These are phyloP conservation scores for Immersiporthe knoxdaviesiana DNA, from an alignment of 2,329 filamentous ascomycete species.

Conservation along the genomic window DNA sequence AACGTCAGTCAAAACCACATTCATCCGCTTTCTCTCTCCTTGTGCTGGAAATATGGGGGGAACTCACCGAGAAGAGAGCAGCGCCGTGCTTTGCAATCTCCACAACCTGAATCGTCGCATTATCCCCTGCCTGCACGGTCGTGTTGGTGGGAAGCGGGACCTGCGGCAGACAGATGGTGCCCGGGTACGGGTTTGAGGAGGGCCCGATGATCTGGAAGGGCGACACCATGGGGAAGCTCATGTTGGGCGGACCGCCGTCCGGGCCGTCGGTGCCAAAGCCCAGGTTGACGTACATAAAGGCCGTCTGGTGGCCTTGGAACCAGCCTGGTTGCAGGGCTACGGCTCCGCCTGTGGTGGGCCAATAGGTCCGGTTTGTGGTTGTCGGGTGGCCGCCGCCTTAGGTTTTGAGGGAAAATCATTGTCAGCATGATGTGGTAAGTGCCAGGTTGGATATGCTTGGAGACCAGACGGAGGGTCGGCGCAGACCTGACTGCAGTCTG, in stretches of 20 bases:
- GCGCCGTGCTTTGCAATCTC: constrained; percentile 84
- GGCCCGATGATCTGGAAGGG: constrained; percentile 85
- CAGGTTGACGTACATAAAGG: constrained; percentile 88
- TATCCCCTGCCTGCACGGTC: constrained; percentile 77
- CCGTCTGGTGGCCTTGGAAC: constrained; percentile 86
- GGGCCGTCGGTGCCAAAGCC: constrained; percentile 75
- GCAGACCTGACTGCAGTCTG: too few species aligned
- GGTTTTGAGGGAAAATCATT: not conserved
- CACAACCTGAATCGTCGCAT: constrained; percentile 87
- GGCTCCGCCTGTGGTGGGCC: constrained; percentile 88
- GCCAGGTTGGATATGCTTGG: not conserved
- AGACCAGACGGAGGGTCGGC: not conserved
- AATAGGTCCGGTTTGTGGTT: constrained; percentile 84
- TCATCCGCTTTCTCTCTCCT: too few species aligned
- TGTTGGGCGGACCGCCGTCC: constrained; percentile 73
- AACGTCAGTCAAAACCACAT: too few species aligned
- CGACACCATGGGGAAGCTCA: constrained; percentile 80
- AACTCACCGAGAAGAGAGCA: constrained; percentile 74
- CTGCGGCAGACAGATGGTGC: constrained; percentile 86
- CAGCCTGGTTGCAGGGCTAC: constrained; percentile 90
- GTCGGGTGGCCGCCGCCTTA: constrained; percentile 81
- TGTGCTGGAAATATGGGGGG: too few species aligned
- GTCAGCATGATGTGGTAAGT: constrained; percentile 11
- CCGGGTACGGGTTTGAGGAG: constrained; percentile 80
- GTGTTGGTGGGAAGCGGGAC: constrained; percentile 78